Evolutionary conservation across 768 basidiomycete genomes (phyloP).

Genomic region (Coprinopsis sp.): DNA sequence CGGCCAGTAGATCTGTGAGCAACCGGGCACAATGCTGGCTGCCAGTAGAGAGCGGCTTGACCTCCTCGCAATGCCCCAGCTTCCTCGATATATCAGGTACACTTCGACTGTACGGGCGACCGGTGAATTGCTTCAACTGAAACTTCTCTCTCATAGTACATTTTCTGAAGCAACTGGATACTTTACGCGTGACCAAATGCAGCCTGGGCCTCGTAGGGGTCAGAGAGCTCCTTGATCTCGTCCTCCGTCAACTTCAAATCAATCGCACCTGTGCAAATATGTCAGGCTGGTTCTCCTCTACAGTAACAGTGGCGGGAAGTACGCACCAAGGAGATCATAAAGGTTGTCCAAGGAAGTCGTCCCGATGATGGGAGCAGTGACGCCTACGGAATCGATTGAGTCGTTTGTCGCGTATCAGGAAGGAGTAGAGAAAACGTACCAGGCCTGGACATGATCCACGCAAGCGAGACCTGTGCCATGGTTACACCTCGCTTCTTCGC

Average conservation of each 20-base stretch:
- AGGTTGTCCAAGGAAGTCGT: slow-evolving; percentile 46
- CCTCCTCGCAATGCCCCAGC: too few relatives aligned
- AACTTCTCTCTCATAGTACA: too few relatives aligned
- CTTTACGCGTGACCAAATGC: background rate
- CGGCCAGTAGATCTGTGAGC: too few relatives aligned
- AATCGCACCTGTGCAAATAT: slow-evolving; percentile 15
- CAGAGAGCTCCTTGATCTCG: slow-evolving; percentile 23
- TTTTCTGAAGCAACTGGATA: background rate
- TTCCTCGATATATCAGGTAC: too few relatives aligned
- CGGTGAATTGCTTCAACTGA: too few relatives aligned
- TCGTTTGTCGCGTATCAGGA: background rate
- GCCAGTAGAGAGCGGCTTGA: too few relatives aligned
- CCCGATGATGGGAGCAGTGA: slow-evolving; percentile 56
- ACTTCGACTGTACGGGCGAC: too few relatives aligned
- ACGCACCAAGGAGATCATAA: slow-evolving; percentile 44
- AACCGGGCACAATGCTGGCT: too few relatives aligned
- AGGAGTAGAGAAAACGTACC: slow-evolving; percentile 16
- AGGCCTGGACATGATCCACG: slow-evolving; percentile 45
- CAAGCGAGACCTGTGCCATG: slow-evolving; percentile 54
- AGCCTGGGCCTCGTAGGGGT: slow-evolving; percentile 18
- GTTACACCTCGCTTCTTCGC: slow-evolving; percentile 45
- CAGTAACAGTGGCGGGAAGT: background rate
- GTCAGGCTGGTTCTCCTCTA: background rate
- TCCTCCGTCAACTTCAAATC: slow-evolving; percentile 22
- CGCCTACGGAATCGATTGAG: slow-evolving; percentile 19